Conservation (phyloP, 768 basidiomycete species). For the Phaeotremella fagi region DNA sequence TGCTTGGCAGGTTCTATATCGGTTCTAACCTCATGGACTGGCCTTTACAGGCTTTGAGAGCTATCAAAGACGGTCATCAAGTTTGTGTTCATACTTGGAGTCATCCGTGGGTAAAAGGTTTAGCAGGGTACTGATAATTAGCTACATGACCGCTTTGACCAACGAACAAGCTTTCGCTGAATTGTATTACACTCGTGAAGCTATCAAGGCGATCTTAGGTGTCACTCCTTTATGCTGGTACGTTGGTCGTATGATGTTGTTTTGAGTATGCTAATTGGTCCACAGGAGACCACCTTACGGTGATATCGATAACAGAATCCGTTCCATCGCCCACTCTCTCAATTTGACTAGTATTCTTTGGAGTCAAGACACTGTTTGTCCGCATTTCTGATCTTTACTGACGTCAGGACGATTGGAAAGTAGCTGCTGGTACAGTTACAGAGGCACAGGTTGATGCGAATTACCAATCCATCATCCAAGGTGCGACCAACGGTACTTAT, state of each 20-base stretch:
- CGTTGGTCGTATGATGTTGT: neutral
- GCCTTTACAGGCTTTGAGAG: constrained; percentile 50
- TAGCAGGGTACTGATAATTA: neutral
- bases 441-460: constrained; percentile 34
- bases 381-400: neutral
- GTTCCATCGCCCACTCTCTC: constrained; percentile 37
- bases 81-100: constrained; percentile 44
- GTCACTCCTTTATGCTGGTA: constrained; percentile 35
- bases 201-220: constrained; percentile 40
- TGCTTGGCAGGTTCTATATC: constrained; percentile 48
- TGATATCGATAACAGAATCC: constrained; percentile 46
- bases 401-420: constrained; percentile 39
- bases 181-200: constrained; percentile 40
- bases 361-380: constrained; percentile 36
- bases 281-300: constrained; percentile 44
- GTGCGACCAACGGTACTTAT: constrained; percentile 38
- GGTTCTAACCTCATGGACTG: constrained; percentile 51
- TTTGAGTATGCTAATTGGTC: neutral
- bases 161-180: constrained; percentile 46
- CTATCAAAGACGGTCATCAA: constrained; percentile 46
- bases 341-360: constrained; percentile 43
- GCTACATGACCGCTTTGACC: constrained; percentile 63
- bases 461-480: constrained; percentile 38
- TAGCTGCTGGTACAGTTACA: constrained; percentile 28
- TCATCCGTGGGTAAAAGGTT: constrained; percentile 27